A percentile compares a stretch with the other conserved stretches of the same genome.
Evolutionary conservation across 2,329 filamentous ascomycete genomes (phyloP).

Genomic region (Cladosporium austrohemisphaericum): DNA sequence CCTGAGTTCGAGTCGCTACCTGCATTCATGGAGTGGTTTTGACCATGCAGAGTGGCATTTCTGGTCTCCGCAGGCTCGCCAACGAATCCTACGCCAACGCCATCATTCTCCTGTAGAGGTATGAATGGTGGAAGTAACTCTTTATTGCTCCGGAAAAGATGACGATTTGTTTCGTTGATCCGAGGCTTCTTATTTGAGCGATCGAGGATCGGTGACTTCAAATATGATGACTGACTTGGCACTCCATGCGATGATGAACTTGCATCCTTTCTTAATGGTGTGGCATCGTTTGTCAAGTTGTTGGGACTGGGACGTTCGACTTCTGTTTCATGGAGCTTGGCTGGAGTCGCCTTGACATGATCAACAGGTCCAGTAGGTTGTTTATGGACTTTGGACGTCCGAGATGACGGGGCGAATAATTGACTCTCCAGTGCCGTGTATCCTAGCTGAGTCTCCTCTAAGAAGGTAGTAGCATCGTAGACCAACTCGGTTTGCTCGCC

Average conservation of each 20-base stretch:
- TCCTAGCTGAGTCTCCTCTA: slow-evolving; percentile 43
- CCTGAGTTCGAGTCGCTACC: background rate
- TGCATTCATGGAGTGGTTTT: background rate
- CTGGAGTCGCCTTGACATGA: background rate
- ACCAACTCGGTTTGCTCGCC: background rate
- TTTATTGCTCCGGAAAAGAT: background rate
- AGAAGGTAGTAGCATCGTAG: slow-evolving; percentile 4
- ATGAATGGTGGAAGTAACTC: background rate
- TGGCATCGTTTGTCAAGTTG: background rate
- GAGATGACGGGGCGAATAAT: slow-evolving; percentile 29
- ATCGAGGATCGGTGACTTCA: slow-evolving; percentile 19
- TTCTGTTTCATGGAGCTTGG: background rate
- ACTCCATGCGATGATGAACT: background rate
- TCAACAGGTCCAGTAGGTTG: background rate
- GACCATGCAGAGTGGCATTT: no score
- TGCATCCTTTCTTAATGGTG: background rate
- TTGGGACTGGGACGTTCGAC: background rate
- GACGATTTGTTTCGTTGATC: slow-evolving; percentile 1
- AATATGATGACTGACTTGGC: slow-evolving; percentile 26
- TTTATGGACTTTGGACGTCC: background rate
- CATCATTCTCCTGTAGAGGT: background rate
- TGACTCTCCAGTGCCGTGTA: slow-evolving; percentile 41
- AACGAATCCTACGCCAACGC: background rate
- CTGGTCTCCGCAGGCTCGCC: background rate
- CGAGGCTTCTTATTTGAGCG: slow-evolving; percentile 16